These are phyloP conservation scores for Taiozyma sp. DNA, from an alignment of 1,139 yeast species.

Conservation along the genomic window DNA sequence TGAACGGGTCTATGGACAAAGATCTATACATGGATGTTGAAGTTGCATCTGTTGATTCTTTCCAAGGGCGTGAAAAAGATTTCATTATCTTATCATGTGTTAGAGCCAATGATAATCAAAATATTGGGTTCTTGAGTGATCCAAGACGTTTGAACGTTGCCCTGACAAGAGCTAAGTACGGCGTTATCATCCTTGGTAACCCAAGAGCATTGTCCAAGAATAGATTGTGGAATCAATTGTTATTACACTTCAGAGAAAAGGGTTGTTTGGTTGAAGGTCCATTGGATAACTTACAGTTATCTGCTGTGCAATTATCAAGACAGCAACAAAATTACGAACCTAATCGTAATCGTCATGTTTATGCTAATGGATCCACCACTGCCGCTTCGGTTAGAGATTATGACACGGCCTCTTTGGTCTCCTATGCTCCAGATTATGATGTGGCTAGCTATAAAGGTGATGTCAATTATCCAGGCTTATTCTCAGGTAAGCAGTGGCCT, in stretches of 20 bases:
- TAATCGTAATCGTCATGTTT: slow-evolving; percentile 10
- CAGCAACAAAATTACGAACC: slow-evolving; percentile 19
- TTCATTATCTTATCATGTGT: slow-evolving; percentile 87
- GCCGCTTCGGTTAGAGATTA: slow-evolving; percentile 28
- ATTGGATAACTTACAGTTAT: slow-evolving; percentile 69
- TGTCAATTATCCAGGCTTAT: slow-evolving; percentile 25
- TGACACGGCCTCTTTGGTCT: slow-evolving; percentile 45
- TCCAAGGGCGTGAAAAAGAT: slow-evolving; percentile 95
- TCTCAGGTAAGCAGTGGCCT: slow-evolving; percentile 35
- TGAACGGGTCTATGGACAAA: slow-evolving; percentile 64
- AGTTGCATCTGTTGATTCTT: slow-evolving; percentile 91
- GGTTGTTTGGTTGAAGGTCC: slow-evolving; percentile 95
- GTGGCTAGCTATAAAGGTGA: slow-evolving; percentile 19
- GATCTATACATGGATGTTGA: slow-evolving; percentile 70
- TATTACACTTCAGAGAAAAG: slow-evolving; percentile 73
- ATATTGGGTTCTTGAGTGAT: slow-evolving; percentile 83
- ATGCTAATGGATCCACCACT: slow-evolving; percentile 18
- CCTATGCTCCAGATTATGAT: slow-evolving; percentile 34
- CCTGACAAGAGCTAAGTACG: slow-evolving; percentile 84
- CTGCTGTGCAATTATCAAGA: slow-evolving; percentile 54
- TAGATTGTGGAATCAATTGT: slow-evolving; percentile 71
- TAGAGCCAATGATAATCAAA: slow-evolving; percentile 78
- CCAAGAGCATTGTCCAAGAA: slow-evolving; percentile 73
- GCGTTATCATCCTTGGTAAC: slow-evolving; percentile 77
- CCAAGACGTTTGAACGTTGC: slow-evolving; percentile 93